phyloP scores from a whole-genome alignment of 202 grass and related monocot genomes.

The Zizania palustris region DNA sequence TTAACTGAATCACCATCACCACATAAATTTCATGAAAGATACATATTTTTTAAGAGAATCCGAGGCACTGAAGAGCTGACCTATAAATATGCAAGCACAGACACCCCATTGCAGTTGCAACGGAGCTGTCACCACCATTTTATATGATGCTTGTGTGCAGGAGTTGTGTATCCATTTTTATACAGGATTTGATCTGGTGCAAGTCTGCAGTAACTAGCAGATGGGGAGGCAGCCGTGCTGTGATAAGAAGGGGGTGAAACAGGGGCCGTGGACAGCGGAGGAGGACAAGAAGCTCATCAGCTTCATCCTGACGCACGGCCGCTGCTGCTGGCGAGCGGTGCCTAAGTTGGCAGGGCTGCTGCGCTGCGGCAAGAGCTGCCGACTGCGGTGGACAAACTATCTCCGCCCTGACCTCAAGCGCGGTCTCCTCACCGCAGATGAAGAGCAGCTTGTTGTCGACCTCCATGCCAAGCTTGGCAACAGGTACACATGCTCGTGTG shows the following conservation, averaged over 20 bases:
- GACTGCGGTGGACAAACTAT: constrained; percentile 91
- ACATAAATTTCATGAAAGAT: constrained; percentile 25
- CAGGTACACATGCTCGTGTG: constrained; percentile 41
- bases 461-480: constrained; percentile 86
- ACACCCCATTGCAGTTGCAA: constrained; percentile 52
- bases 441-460: constrained; percentile 76
- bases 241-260: constrained; percentile 81
- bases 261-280: constrained; percentile 83
- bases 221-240: constrained; percentile 95
- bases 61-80: not conserved
- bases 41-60: constrained; percentile 23
- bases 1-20: constrained; percentile 25
- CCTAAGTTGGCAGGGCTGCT: constrained; percentile 76
- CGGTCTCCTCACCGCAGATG: constrained; percentile 71
- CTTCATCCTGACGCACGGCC: constrained; percentile 79
- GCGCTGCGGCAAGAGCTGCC: constrained; percentile 82
- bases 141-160: constrained; percentile 35
- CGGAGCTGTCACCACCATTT: constrained; percentile 52
- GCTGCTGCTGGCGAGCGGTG: constrained; percentile 81
- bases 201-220: constrained; percentile 32
- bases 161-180: constrained; percentile 48
- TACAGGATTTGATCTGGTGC: constrained; percentile 18
- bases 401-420: constrained; percentile 84
- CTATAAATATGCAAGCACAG: constrained; percentile 25
- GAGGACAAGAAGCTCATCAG: constrained; percentile 90